Conservation (phyloP, 1,139 yeast genomes). For the Sugiyamaella paludigena region DNA sequence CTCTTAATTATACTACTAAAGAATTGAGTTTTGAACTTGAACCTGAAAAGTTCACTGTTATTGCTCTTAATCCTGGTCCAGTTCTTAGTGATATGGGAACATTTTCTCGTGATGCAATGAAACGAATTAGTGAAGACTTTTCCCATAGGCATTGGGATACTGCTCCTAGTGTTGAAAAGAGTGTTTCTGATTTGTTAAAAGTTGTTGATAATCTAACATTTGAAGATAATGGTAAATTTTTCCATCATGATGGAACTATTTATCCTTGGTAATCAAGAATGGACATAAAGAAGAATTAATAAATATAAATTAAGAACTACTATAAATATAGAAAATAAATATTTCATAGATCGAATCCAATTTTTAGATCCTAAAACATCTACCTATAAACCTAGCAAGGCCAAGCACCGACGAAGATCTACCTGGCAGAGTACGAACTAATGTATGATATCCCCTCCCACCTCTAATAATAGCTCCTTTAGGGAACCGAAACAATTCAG, state of each 20-base stretch:
- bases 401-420: not conserved
- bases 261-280: slow-evolving; percentile 16
- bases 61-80: slow-evolving; percentile 39
- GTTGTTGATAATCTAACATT: slow-evolving; percentile 14
- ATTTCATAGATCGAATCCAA: not conserved
- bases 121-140: slow-evolving; percentile 5
- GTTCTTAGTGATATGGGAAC: slow-evolving; percentile 37
- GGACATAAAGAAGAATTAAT: too few relatives aligned
- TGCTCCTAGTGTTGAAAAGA: slow-evolving; percentile 13
- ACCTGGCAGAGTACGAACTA: not conserved
- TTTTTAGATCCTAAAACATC: slow-evolving; percentile 2
- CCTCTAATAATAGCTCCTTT: not conserved
- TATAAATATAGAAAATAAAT: not conserved
- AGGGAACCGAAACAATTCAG: slow-evolving; percentile 8
- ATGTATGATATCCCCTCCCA: not conserved
- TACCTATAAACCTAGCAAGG: not conserved
- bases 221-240: slow-evolving; percentile 19
- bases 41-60: slow-evolving; percentile 30
- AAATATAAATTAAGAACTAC: slow-evolving; percentile 15
- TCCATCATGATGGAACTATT: slow-evolving; percentile 17
- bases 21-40: slow-evolving; percentile 31
- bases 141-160: slow-evolving; percentile 15
- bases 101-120: slow-evolving; percentile 13
- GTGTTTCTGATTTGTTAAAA: slow-evolving; percentile 15
- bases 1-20: slow-evolving; percentile 34